These are phyloP conservation scores for Ambrosia trifida DNA, from an alignment of 129 eudicot genomes.

Conservation along the genomic window DNA sequence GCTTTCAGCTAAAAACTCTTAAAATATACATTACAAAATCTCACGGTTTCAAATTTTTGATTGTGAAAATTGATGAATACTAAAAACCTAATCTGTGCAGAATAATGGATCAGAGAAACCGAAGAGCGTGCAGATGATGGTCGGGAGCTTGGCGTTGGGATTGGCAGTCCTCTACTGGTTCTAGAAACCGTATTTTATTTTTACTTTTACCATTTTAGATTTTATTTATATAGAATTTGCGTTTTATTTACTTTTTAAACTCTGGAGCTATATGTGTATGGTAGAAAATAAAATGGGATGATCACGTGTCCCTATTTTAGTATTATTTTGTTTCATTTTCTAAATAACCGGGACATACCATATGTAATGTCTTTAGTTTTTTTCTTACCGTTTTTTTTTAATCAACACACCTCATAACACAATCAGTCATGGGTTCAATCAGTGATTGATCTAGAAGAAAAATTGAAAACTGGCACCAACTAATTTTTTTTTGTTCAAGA, in stretches of 20 bases:
- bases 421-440: too few species aligned
- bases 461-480: too few species aligned
- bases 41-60: too few species aligned
- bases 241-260: background rate
- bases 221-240: slow-evolving; percentile 7
- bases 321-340: too few species aligned
- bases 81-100: slow-evolving; percentile 38
- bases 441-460: too few species aligned
- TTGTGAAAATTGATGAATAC: background rate
- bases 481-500: too few species aligned
- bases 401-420: too few species aligned
- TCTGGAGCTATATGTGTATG: background rate
- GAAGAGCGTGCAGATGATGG: slow-evolving; percentile 42
- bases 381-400: too few species aligned
- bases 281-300: background rate
- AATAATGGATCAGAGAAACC: slow-evolving; percentile 62
- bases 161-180: slow-evolving; percentile 49
- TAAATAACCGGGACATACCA: too few species aligned
- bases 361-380: too few species aligned
- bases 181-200: slow-evolving; percentile 17
- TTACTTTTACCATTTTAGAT: background rate
- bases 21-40: too few species aligned
- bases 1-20: too few species aligned
- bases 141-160: slow-evolving; percentile 62
- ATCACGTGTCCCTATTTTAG: background rate